Base-by-base conservation (phyloP, 2,329 filamentous ascomycete species). In the Trichocomaceae sp. region DNA sequence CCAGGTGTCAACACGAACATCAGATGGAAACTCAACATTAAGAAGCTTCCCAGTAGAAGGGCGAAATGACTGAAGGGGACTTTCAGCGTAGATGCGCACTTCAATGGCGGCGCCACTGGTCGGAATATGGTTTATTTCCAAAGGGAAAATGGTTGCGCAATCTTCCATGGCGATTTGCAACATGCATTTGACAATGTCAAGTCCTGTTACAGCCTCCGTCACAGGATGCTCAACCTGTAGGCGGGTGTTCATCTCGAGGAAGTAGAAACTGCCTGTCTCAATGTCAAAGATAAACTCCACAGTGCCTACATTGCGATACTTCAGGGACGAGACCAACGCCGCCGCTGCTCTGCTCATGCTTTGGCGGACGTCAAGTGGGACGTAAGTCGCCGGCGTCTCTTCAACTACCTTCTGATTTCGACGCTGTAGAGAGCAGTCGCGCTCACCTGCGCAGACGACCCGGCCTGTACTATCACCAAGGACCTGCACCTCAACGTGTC, bases 331-430 rank as follows among this genome's bases (percentile, higher is more conserved):
- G 60, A 2, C 70, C 73, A 15, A 76, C 64, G 0, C 63, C 59
- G 3, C 72, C 58, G 76, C 75, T n/a, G 68, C 63, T 1, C 60
- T 63, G 7, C 65, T 66, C 64, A 79, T 75, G n/a, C 17, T 62
- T 93, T 37, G 23, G 9, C 33, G 9, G 15, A 37, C 33, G 33
- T 12, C 33, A 12, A 12, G 3, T 3, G 33, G 33, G 3, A 37
- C 33, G 3, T 5, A 12, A 12, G 77, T 68, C n/a, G 78, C 78
- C 0, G 81, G 82, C 1, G 83, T 80, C 23, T 79, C 60, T 61
- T 85, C 83, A 10, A 85, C 74, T 6, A 84, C 72, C 61, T 85
- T 85, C 63, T 84, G 82, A 61, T 82, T 83, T 17, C 80, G 70
- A 42, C 81, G 66, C 60, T 84, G 82, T 23, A 83, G 77, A 61